phyloP scores from a whole-genome alignment of 2,329 filamentous ascomycete genomes.

The Graphilbum sp. region DNA sequence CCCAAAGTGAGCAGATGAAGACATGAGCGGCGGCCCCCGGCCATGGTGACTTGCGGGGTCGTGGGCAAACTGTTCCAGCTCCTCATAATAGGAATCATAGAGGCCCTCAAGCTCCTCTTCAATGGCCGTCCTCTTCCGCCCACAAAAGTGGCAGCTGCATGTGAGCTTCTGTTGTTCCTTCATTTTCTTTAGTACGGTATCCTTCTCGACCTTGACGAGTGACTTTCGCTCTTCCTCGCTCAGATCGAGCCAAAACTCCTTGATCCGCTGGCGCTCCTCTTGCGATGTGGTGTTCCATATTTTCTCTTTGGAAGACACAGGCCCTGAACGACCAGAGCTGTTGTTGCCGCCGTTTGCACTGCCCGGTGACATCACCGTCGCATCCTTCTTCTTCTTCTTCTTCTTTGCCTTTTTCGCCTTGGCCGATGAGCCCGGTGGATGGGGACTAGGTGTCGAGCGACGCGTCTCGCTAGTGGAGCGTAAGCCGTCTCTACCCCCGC shows the following conservation, averaged over 20 bases:
- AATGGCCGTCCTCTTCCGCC: slow-evolving; percentile 87
- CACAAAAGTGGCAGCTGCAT: slow-evolving; percentile 94
- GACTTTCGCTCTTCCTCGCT: slow-evolving; percentile 91
- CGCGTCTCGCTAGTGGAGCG: too few species aligned
- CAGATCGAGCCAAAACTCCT: slow-evolving; percentile 92
- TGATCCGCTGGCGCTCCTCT: slow-evolving; percentile 92
- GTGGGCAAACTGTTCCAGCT: slow-evolving; percentile 94
- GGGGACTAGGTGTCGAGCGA: slow-evolving; percentile 12
- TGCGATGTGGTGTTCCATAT: slow-evolving; percentile 96
- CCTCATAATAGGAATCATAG: slow-evolving; percentile 97
- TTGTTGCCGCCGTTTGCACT: background rate
- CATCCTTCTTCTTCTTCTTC: slow-evolving; percentile 35
- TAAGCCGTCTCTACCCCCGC: too few species aligned
- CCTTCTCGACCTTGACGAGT: slow-evolving; percentile 94
- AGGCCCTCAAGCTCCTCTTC: slow-evolving; percentile 95
- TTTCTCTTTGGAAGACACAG: slow-evolving; percentile 37
- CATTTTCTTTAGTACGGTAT: slow-evolving; percentile 96
- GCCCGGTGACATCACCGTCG: too few species aligned
- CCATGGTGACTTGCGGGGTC: slow-evolving; percentile 46
- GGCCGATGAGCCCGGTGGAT: too few species aligned
- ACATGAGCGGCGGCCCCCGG: slow-evolving; percentile 52
- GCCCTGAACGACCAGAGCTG: background rate
- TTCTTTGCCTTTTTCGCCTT: slow-evolving; percentile 50
- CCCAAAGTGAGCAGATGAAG: slow-evolving; percentile 46
- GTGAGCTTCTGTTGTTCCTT: slow-evolving; percentile 99